Evolutionary conservation across 352 stramenopile species (phyloP).

Genomic region (Aphanomyces stellatus): DNA sequence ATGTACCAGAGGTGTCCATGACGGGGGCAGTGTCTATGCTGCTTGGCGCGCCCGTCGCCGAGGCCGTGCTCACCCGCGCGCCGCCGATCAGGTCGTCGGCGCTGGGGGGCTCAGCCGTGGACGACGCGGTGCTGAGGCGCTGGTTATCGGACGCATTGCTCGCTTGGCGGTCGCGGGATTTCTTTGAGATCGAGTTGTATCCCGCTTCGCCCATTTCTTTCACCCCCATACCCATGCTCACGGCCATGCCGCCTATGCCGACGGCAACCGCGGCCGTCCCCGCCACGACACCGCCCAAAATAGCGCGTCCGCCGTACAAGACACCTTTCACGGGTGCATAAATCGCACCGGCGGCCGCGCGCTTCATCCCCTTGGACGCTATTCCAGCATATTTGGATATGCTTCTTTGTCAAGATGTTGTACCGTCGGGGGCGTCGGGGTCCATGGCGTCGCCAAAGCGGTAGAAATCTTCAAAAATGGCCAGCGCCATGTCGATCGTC

Average conservation of each 20-base stretch:
- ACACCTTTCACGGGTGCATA: conserved; percentile 77
- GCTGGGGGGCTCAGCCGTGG: too few species aligned
- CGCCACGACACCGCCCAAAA: conserved; percentile 78
- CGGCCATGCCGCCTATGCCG: conserved; percentile 68
- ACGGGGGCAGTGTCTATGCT: neutral
- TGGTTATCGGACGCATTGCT: conserved; percentile 28
- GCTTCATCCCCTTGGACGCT: conserved; percentile 53
- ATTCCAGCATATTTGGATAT: neutral
- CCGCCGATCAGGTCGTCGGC: too few species aligned
- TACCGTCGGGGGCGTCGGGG: conserved; percentile 60
- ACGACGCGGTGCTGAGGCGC: neutral
- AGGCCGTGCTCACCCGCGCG: too few species aligned
- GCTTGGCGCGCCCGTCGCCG: too few species aligned
- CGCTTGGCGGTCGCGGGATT: conserved; percentile 18
- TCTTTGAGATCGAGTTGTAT: conserved; percentile 56
- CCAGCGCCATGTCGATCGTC: conserved; percentile 72
- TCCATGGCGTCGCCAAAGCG: conserved; percentile 80
- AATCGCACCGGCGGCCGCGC: conserved; percentile 62
- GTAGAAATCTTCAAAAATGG: conserved; percentile 84
- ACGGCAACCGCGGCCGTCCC: conserved; percentile 67
- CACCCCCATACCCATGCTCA: conserved; percentile 69
- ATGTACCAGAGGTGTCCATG: neutral
- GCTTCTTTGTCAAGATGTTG: neutral
- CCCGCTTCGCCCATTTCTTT: conserved; percentile 84
- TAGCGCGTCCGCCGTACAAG: conserved; percentile 74